These are phyloP conservation scores for Rutstroemia sp. DNA, from an alignment of 2,329 filamentous ascomycete genomes.

Conservation along the genomic window DNA sequence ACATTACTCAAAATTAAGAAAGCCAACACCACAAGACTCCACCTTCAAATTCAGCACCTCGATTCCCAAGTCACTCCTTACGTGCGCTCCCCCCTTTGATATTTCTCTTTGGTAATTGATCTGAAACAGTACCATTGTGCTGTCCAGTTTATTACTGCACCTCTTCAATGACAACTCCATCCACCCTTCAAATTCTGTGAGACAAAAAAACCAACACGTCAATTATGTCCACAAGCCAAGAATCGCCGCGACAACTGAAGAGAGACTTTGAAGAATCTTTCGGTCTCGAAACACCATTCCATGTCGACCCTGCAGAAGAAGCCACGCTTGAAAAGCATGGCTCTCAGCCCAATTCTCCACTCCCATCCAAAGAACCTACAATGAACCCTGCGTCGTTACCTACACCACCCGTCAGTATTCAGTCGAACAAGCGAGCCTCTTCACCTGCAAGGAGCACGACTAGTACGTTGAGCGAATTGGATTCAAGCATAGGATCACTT, in stretches of 20 bases:
- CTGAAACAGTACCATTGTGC: not conserved
- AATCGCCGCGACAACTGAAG: slow-evolving; percentile 12
- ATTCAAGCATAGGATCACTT: slow-evolving; percentile 15
- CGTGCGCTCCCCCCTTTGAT: not conserved
- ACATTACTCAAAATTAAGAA: no score
- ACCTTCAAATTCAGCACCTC: not conserved
- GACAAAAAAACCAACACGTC: not conserved
- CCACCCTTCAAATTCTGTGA: not conserved
- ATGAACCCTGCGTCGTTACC: not conserved
- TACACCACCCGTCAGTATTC: not conserved
- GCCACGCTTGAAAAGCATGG: not conserved
- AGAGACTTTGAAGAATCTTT: slow-evolving; percentile 10
- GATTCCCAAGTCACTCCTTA: not conserved
- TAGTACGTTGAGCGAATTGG: slow-evolving; percentile 18
- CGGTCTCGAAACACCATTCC: not conserved
- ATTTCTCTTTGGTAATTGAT: not conserved
- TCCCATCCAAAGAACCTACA: not conserved
- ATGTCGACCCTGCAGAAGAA: not conserved
- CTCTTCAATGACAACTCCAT: not conserved
- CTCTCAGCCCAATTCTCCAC: not conserved
- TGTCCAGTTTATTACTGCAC: not conserved
- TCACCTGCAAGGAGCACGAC: slow-evolving; percentile 19
- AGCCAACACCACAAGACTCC: not conserved
- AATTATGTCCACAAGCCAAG: slow-evolving; percentile 3
- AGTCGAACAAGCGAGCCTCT: slow-evolving; percentile 4